Evolutionary conservation across 1,284 basidiomycete genomes (phyloP).

Genomic region (Sanghuangporus weigelae): DNA sequence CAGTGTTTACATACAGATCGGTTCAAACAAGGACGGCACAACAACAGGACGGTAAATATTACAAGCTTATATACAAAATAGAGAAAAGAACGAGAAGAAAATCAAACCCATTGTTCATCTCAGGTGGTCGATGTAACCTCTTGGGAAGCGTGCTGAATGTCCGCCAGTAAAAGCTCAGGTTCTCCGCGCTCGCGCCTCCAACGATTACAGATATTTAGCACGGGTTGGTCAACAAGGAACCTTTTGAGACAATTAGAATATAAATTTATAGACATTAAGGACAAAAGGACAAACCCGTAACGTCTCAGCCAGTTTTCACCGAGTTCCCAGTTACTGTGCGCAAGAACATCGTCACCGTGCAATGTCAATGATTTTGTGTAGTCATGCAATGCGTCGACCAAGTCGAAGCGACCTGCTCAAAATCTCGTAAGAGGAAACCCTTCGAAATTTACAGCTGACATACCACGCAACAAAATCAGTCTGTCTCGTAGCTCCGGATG

Average conservation of each 20-base stretch:
- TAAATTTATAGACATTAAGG: neutral
- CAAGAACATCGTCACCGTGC: conserved; percentile 85
- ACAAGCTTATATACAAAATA: neutral
- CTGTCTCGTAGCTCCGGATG: conserved; percentile 85
- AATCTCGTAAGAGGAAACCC: neutral
- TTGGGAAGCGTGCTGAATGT: conserved; percentile 37
- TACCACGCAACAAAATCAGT: conserved; percentile 82
- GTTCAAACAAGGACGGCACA: neutral
- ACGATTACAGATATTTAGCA: conserved; percentile 60
- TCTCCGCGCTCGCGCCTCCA: conserved; percentile 77
- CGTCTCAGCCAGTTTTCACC: conserved; percentile 75
- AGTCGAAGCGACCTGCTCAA: conserved; percentile 63
- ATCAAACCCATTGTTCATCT: conserved; percentile 19
- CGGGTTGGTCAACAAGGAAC: conserved; percentile 63
- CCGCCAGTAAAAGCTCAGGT: conserved; percentile 50
- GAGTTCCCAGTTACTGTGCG: conserved; percentile 86
- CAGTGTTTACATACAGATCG: neutral
- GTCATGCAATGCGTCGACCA: conserved; percentile 71
- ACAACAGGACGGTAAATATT: neutral
- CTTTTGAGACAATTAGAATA: conserved; percentile 31
- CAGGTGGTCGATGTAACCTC: conserved; percentile 30
- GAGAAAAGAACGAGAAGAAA: neutral
- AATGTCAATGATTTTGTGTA: conserved; percentile 63
- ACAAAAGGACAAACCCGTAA: conserved; percentile 56
- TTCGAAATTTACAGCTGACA: conserved; percentile 15